These are phyloP conservation scores for Blepharisma stoltei DNA, from an alignment of 73 alveolate genomes.

Conservation along the genomic window DNA sequence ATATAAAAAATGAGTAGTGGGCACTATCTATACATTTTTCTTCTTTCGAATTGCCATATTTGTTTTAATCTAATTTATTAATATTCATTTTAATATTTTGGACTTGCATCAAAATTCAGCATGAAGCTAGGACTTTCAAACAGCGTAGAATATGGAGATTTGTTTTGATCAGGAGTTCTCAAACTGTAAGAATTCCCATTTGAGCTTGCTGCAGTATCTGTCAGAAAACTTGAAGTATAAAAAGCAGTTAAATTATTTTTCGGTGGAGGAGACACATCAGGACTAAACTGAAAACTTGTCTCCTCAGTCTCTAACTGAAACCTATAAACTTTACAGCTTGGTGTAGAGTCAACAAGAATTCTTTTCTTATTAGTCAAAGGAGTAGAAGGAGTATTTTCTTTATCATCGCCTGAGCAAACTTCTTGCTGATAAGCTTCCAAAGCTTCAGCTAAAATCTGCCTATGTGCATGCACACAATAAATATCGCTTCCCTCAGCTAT, in stretches of 20 bases:
- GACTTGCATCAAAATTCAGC: conserved; percentile 17
- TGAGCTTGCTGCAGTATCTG: background rate
- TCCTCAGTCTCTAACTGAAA: background rate
- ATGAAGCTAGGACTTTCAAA: conserved; percentile 27
- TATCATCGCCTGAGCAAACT: background rate
- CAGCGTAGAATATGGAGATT: too few relatives aligned
- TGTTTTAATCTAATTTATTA: too few relatives aligned
- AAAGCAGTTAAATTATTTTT: background rate
- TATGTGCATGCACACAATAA: background rate
- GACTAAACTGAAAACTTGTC: background rate
- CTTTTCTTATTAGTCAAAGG: background rate
- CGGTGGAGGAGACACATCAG: background rate
- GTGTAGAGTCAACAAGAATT: background rate
- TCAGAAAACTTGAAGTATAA: background rate
- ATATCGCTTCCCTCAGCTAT: background rate
- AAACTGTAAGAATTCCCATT: background rate
- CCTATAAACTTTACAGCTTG: too few relatives aligned
- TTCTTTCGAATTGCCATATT: too few relatives aligned
- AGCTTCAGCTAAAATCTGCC: background rate
- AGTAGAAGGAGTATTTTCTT: conserved; percentile 15
- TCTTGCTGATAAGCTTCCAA: conserved; percentile 9
- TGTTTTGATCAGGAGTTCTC: conserved; percentile 14
- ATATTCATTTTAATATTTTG: background rate
- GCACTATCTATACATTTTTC: too few relatives aligned
- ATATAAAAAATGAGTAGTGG: too few relatives aligned